Percentiles rank a stretch among this genome's conserved stretches.
Conservation (phyloP, 345 rosid genomes). For the Abelmoschus esculentus region DNA sequence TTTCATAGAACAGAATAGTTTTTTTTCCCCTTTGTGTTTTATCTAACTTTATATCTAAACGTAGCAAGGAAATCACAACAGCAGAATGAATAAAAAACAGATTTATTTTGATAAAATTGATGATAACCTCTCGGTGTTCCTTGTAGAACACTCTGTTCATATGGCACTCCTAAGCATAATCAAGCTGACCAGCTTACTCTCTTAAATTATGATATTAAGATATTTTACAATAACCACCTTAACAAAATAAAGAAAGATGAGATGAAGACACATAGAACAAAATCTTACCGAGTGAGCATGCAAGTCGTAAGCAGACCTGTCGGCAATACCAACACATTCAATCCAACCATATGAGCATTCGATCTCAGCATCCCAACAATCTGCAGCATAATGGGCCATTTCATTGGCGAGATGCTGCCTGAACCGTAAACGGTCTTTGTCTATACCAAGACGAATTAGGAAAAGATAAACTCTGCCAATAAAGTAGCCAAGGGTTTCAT, state of each 20-base stretch:
- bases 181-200: background rate
- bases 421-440: slow-evolving; percentile 69
- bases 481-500: slow-evolving; percentile 90
- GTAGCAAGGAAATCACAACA: background rate
- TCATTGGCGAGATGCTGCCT: slow-evolving; percentile 96
- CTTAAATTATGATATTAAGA: background rate
- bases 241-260: background rate
- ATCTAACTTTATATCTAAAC: background rate
- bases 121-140: background rate
- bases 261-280: background rate
- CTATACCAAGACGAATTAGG: slow-evolving; percentile 73
- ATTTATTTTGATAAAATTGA: background rate
- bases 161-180: background rate
- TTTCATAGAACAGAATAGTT: background rate
- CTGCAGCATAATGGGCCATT: slow-evolving; percentile 99
- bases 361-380: slow-evolving; percentile 99
- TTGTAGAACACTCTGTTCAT: background rate
- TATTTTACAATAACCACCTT: background rate
- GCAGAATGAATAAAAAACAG: background rate
- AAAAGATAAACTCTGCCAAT: slow-evolving; percentile 92
- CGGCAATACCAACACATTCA: slow-evolving; percentile 98
- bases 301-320: slow-evolving; percentile 89
- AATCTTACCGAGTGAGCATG: slow-evolving; percentile 66
- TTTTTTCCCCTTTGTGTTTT: background rate
- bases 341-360: slow-evolving; percentile 94